Evolutionary conservation across 2,329 filamentous ascomycete genomes (phyloP), one percentile per base, ranked within the genome.

Genomic region (Zasmidium citrigriseum): DNA sequence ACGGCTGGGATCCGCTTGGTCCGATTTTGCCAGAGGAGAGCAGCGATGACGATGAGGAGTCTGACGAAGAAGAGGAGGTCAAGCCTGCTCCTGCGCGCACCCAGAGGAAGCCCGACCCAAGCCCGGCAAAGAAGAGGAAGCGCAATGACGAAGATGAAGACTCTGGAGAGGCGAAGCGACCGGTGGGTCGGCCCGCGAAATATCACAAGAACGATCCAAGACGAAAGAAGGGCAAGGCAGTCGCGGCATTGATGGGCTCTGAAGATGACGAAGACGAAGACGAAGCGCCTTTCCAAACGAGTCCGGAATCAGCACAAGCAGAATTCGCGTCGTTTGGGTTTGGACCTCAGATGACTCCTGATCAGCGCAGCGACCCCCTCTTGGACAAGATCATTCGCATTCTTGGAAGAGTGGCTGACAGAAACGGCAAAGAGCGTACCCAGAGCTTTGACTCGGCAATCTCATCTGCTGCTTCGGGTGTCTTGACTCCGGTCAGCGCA

Each of bases 1-100:
- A 97, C 72, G 95, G 95, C 1, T 99, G 96, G 96, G 83, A 85
- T 38, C 83, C 79, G 9, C 53, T 60, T 16, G 70, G 70, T 3
- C 68, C 69, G n/a, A 49, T 72, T 3, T 54, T 73, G 20, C 62
- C 63, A 27, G 69, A 70, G 1, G 71, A 68, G 46, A 68, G 62
- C 68, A 65, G 72, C 60, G 65, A 76, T 62, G 63, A 76, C 62
- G 65, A 77, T 60, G 61, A 70, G 48, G 67, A 70, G 4, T 64
- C 65, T 0, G 70, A 70, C 16, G 64, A 68, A 38, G 60, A 63
- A 16, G 62, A 65, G 9, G 53, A 67, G 1, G 65, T 66, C 2
- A 64, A 69, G 25, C 24, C 55, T 34, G 52, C 58, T 21, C 22
- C 55, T 14, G 52, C 29, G n/a, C 60, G 48, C 7, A 54, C n/a